A percentile compares a stretch with the other conserved stretches of the same genome.
phyloP scores from a whole-genome alignment of 352 stramenopile species.

The Phytophthora kernoviae region DNA sequence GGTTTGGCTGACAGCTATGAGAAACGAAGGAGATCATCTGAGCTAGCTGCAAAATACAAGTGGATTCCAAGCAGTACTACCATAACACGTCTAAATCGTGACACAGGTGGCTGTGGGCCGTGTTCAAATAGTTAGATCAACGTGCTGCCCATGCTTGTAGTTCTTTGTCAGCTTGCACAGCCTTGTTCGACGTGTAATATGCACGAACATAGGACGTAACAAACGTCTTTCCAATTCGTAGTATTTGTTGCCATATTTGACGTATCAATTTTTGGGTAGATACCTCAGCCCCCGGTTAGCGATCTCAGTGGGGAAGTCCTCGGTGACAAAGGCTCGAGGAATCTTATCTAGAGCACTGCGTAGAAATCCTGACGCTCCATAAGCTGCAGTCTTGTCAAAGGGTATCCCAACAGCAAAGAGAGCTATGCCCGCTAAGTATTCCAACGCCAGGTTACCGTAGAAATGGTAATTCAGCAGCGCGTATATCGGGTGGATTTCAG shows the following conservation, averaged over 20 bases:
- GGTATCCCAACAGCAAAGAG: slow-evolving; percentile 32
- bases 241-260: slow-evolving; percentile 30
- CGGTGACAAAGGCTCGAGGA: slow-evolving; percentile 18
- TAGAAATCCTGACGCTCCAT: slow-evolving; percentile 35
- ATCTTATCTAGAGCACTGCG: slow-evolving; percentile 34
- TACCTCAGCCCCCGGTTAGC: slow-evolving; percentile 21
- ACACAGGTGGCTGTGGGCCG: too few relatives aligned
- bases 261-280: slow-evolving; percentile 29
- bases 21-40: too few relatives aligned
- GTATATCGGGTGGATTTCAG: slow-evolving; percentile 35
- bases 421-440: slow-evolving; percentile 32
- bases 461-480: slow-evolving; percentile 49
- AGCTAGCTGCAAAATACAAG: too few relatives aligned
- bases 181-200: slow-evolving; percentile 37
- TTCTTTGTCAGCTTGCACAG: slow-evolving; percentile 35
- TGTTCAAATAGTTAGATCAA: too few relatives aligned
- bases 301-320: slow-evolving; percentile 31
- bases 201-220: slow-evolving; percentile 37
- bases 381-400: slow-evolving; percentile 42
- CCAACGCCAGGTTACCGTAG: slow-evolving; percentile 39
- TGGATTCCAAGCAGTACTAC: too few relatives aligned
- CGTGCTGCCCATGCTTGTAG: slow-evolving; percentile 47
- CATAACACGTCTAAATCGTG: slow-evolving; percentile 32
- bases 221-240: slow-evolving; percentile 41
- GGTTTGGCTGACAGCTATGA: too few relatives aligned